Percentiles rank a stretch among this genome's conserved stretches.
These are phyloP conservation scores for Hericium erinaceus DNA, from an alignment of 768 basidiomycete genomes.

Conservation along the genomic window DNA sequence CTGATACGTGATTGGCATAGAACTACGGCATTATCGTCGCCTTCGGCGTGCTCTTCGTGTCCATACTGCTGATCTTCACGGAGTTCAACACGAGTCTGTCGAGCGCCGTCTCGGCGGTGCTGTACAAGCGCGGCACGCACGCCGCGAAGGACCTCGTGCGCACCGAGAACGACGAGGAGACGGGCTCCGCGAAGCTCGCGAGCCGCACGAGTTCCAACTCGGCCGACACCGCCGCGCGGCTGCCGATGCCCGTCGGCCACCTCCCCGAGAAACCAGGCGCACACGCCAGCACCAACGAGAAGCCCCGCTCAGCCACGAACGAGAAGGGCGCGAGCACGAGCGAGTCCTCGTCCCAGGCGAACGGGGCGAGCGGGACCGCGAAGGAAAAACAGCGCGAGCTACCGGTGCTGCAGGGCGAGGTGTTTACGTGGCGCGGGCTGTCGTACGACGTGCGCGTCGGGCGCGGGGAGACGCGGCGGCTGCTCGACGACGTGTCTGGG, in stretches of 20 bases:
- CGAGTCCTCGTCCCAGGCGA: neutral
- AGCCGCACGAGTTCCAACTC: neutral
- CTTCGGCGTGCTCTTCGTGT: conserved; percentile 52
- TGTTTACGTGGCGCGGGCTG: conserved; percentile 76
- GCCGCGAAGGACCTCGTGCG: conserved; percentile 6
- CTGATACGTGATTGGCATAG: conserved; percentile 21
- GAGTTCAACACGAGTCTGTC: conserved; percentile 37
- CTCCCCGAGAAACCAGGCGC: too few species aligned
- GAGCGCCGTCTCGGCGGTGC: conserved; percentile 34
- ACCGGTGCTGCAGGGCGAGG: conserved; percentile 31
- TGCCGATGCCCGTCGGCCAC: too few species aligned
- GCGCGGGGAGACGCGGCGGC: conserved; percentile 31
- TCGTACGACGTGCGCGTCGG: conserved; percentile 54
- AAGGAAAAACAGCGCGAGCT: conserved; percentile 6
- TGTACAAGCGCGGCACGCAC: conserved; percentile 57
- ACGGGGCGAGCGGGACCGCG: neutral
- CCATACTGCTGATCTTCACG: conserved; percentile 47
- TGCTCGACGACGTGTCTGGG: conserved; percentile 69
- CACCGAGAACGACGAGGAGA: conserved; percentile 3
- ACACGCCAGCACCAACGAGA: too few species aligned
- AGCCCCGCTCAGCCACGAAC: too few species aligned
- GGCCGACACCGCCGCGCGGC: neutral
- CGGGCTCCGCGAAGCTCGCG: neutral
- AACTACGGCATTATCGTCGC: conserved; percentile 63
- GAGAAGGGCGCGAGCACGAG: neutral